Conservation (phyloP, 257 asterid species). For the Verbascum thapsus region DNA sequence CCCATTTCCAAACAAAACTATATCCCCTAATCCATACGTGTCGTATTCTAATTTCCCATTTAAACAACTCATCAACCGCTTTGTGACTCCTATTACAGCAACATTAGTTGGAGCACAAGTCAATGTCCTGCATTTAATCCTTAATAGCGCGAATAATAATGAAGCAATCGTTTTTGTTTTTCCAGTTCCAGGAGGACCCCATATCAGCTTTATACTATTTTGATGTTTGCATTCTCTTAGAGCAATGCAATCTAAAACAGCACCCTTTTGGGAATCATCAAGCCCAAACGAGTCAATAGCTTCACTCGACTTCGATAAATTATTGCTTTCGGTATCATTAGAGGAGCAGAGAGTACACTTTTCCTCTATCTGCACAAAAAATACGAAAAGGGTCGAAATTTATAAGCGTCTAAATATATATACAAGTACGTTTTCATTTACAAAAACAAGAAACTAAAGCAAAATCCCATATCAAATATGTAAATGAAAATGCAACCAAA, state of each 20-base stretch:
- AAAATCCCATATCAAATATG: too few relatives aligned
- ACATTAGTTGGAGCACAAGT: constrained; percentile 80
- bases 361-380: constrained; percentile 38
- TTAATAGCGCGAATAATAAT: constrained; percentile 38
- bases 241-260: constrained; percentile 51
- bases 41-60: constrained; percentile 30
- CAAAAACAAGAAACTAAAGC: too few relatives aligned
- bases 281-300: constrained; percentile 33
- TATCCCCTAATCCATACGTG: constrained; percentile 70
- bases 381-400: too few relatives aligned
- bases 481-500: too few relatives aligned
- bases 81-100: constrained; percentile 33
- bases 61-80: constrained; percentile 45
- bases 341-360: constrained; percentile 43
- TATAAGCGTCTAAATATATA: too few relatives aligned
- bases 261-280: constrained; percentile 55
- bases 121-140: constrained; percentile 52
- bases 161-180: constrained; percentile 66
- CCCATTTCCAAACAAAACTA: constrained; percentile 64
- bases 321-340: constrained; percentile 3
- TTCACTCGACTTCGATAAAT: constrained; percentile 19
- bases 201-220: constrained; percentile 50
- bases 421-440: too few relatives aligned
- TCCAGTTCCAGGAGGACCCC: constrained; percentile 96
- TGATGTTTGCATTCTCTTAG: constrained; percentile 48